Conservation (phyloP, 2,329 filamentous ascomycete species). For the Fusarium ramigenum region DNA sequence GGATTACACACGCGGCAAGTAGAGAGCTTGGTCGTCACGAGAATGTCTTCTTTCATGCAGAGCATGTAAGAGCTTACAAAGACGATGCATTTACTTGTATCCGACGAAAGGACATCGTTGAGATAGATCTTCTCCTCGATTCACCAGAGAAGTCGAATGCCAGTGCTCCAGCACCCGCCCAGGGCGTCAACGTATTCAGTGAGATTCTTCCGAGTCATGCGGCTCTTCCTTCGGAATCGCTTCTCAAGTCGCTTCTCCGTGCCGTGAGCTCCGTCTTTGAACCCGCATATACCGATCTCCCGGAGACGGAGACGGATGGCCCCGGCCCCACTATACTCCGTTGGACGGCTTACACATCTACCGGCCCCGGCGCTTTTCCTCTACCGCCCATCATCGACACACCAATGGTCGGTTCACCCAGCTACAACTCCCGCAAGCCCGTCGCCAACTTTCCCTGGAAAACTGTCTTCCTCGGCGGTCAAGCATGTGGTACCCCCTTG, state of each 20-base stretch:
- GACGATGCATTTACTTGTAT: constrained; percentile 87
- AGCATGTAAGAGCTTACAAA: constrained; percentile 77
- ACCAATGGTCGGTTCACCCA: constrained; percentile 53
- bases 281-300: constrained; percentile 44
- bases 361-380: constrained; percentile 70
- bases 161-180: constrained; percentile 31
- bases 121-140: constrained; percentile 70
- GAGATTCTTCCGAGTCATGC: constrained; percentile 11
- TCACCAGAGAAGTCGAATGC: constrained; percentile 39
- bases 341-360: constrained; percentile 63
- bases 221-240: constrained; percentile 48
- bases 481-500: constrained; percentile 70
- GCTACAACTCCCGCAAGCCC: constrained; percentile 51
- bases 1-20: constrained; percentile 83
- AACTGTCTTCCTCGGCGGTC: constrained; percentile 74
- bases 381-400: constrained; percentile 73
- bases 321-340: constrained; percentile 57
- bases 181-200: constrained; percentile 27
- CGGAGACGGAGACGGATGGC: constrained; percentile 43
- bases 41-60: constrained; percentile 80
- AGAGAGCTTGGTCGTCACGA: constrained; percentile 87
- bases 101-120: constrained; percentile 76
- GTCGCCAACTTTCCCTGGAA: constrained; percentile 70
- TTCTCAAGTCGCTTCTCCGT: constrained; percentile 58
- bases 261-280: constrained; percentile 58